These are phyloP conservation scores for Alnus glutinosa DNA, from an alignment of 306 rosid species.

Conservation along the genomic window DNA sequence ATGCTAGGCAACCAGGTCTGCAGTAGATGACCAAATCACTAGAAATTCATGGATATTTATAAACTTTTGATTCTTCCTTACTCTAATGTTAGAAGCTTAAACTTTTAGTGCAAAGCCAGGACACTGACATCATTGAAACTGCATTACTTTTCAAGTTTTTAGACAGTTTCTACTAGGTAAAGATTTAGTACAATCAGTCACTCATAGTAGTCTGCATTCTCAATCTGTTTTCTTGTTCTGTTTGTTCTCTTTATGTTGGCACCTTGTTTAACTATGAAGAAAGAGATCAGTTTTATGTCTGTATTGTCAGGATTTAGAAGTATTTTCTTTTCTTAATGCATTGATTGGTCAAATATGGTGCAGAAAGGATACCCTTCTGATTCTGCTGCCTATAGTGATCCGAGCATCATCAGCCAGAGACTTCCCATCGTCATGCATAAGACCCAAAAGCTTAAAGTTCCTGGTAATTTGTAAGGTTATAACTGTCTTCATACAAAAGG, in stretches of 20 bases:
- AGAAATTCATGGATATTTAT: not conserved
- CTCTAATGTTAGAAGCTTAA: not conserved
- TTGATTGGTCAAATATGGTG: constrained; percentile 32
- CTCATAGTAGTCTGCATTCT: not conserved
- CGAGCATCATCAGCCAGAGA: constrained; percentile 68
- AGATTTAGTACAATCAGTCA: constrained; percentile 2
- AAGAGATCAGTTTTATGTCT: not conserved
- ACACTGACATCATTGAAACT: not conserved
- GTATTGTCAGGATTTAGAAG: not conserved
- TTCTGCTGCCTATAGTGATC: constrained; percentile 79
- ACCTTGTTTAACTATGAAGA: not conserved
- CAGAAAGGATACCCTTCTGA: constrained; percentile 87
- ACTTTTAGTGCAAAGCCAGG: not conserved
- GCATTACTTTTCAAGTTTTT: not conserved
- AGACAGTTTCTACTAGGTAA: not conserved
- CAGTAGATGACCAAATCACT: not conserved
- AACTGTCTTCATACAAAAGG: constrained; percentile 33
- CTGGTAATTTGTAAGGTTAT: constrained; percentile 54
- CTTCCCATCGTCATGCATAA: constrained; percentile 66
- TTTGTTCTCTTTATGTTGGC: not conserved
- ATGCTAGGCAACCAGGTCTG: too few relatives aligned
- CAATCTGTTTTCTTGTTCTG: not conserved
- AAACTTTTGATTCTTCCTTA: not conserved
- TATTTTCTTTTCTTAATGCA: constrained; percentile 19
- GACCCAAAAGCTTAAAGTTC: constrained; percentile 71